phyloP scores from a whole-genome alignment of 306 rosid species.

The Inga laurina region DNA sequence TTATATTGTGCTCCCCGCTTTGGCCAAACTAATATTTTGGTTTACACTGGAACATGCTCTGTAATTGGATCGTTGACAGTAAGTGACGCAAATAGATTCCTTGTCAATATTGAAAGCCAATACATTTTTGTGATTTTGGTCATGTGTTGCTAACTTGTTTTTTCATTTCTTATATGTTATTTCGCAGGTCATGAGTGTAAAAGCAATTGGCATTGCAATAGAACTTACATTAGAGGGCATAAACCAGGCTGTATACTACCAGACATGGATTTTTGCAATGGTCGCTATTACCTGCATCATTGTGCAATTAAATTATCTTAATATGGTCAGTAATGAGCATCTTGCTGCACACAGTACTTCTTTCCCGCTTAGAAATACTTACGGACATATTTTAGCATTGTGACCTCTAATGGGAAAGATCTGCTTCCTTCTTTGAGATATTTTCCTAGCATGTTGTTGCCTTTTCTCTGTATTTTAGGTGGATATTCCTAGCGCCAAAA shows the following conservation, averaged over 20 bases:
- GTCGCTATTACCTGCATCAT: conserved; percentile 72
- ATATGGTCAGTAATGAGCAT: conserved; percentile 73
- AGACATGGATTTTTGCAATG: conserved; percentile 86
- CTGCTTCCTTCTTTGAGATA: conserved; percentile 10
- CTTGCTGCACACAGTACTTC: neutral
- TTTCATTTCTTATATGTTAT: conserved; percentile 13
- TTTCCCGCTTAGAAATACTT: neutral
- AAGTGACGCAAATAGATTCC: conserved; percentile 25
- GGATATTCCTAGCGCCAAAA: neutral
- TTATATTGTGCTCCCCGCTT: conserved; percentile 72
- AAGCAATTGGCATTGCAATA: conserved; percentile 88
- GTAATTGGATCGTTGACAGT: conserved; percentile 84
- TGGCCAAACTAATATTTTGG: conserved; percentile 77
- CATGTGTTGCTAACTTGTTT: conserved; percentile 12
- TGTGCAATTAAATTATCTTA: conserved; percentile 74
- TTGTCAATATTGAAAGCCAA: conserved; percentile 6
- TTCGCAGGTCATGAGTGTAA: conserved; percentile 85
- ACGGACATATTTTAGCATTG: neutral
- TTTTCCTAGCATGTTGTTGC: conserved; percentile 11
- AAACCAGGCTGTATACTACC: conserved; percentile 65
- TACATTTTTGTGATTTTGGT: conserved; percentile 24
- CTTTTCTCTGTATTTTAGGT: conserved; percentile 10
- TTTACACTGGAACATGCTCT: conserved; percentile 80
- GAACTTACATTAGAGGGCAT: conserved; percentile 83
- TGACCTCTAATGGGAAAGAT: neutral